Conservation (phyloP, 176 grass and related monocot species). For the sorghum (Sorghum bicolor) region Sorghum_bicolor_NCBIv3 NC_012874.2:10356001-10356500, state of each 20-base stretch:
- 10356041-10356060: not conserved
- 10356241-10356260: not conserved
- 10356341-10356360: not conserved
- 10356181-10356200: not conserved
- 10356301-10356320: not conserved
- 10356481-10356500: too few relatives aligned
- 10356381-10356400: too few relatives aligned
- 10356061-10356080: not conserved
- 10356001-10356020: too few relatives aligned
- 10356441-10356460: too few relatives aligned
- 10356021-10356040: too few relatives aligned
- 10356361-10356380: too few relatives aligned
- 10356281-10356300: not conserved
- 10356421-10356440: too few relatives aligned
- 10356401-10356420: too few relatives aligned
- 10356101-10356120: not conserved
- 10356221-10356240: not conserved
- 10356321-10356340: not conserved
- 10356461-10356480: too few relatives aligned
- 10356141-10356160: not conserved
- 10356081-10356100: not conserved
- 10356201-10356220: not conserved
- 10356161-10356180: not conserved
- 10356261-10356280: not conserved
- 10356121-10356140: not conserved